Base-by-base conservation (phyloP, 352 stramenopile species). In the Thalassiosira livingstoniorum region DNA sequence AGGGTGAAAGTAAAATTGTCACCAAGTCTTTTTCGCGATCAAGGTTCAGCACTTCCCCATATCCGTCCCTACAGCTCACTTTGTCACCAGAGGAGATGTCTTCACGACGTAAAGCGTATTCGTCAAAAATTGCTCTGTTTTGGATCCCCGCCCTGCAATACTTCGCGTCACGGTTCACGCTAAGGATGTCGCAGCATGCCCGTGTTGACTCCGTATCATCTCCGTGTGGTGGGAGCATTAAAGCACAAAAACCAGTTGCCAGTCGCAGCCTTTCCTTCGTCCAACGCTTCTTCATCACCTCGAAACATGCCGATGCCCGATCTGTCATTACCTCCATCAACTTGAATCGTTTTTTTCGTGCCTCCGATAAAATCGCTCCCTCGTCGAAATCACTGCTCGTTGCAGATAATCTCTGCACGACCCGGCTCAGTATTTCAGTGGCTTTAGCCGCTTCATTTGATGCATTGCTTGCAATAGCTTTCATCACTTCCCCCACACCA, bases 141-240 rank as follows among this genome's bases (percentile, higher is more conserved):
- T n/a, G 4, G 4, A 67, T 5, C 5, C 25, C 58, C 27, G 13
- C 15, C 4, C 15, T n/a, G 11, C 37, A 5, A 43, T 67, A 67
- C 58, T 67, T 67, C 11, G 58, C 58, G 4, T 67, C 5, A n/a
- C 58, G 58, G 58, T 67, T 67, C 5, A 67, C 5, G 7, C 15
- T 47, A 18, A 47, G 39, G 15, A 47, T 47, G 15, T 47, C 39
- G 39, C 39, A 47, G 7, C 7, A 7, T 47, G 7, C 39, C 15
- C 39, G 7, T 15, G 7, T 47, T 15, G 39, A 47, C 7, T 18
- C 15, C 7, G 7, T 15, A 18, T 47, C 15, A 15, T 15, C 7
- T 47, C 15, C 39, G 7, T 7, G 39, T 47, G 39, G 15, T 47
- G 39, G 39, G 39, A 47, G 39, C 7, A 47, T 18, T 47, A 47